Conservation (phyloP, 129 eudicot species). For the sunflower (Helianthus annuus) region DNA sequence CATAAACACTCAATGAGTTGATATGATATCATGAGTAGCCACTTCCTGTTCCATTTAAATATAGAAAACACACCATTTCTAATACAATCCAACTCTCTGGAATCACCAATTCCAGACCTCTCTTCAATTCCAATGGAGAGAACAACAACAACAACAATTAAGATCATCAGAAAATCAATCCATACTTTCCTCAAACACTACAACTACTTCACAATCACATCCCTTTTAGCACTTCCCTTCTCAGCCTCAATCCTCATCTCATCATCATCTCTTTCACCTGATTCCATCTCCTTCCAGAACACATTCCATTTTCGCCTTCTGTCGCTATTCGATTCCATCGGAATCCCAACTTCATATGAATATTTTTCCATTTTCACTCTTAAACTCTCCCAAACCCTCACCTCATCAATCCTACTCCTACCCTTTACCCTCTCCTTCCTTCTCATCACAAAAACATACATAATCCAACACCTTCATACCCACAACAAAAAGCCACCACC, state of each 20-base stretch:
- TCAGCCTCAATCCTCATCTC: conserved; percentile 55
- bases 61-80: conserved; percentile 3
- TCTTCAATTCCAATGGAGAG: conserved; percentile 39
- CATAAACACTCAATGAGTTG: conserved; percentile 4
- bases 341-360: conserved; percentile 49
- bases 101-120: conserved; percentile 31
- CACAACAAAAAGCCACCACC: conserved; percentile 20
- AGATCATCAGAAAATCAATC: conserved; percentile 58
- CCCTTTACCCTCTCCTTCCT: conserved; percentile 74
- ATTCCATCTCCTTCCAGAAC: conserved; percentile 43
- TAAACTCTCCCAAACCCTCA: conserved; percentile 73
- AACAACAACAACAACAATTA: conserved; percentile 30
- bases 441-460: conserved; percentile 58
- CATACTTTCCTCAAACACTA: conserved; percentile 53
- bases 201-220: conserved; percentile 57
- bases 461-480: conserved; percentile 42
- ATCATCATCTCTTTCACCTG: conserved; percentile 34
- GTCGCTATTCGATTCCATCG: conserved; percentile 46
- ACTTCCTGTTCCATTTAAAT: conserved; percentile 27
- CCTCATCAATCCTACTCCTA: conserved; percentile 48
- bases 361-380: conserved; percentile 47
- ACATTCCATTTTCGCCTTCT: conserved; percentile 44
- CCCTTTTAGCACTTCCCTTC: conserved; percentile 59
- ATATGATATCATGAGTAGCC: conserved; percentile 1
- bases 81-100: conserved; percentile 21